Evolutionary conservation across 139 green algal species (phyloP).

Genomic region (Limnomonas spitsbergensis): DNA sequence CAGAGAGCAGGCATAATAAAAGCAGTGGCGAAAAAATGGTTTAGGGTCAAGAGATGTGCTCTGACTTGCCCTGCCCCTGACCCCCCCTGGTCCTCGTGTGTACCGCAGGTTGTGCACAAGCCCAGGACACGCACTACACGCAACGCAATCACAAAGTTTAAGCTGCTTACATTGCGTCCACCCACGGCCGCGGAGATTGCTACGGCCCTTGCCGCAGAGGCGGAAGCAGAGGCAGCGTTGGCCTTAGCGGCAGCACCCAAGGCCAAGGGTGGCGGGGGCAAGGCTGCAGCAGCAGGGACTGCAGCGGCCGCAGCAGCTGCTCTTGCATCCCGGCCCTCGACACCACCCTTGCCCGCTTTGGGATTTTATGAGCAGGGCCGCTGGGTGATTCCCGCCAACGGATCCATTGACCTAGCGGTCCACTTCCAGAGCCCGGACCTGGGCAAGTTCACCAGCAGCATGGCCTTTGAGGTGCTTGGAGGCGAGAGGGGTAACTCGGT

Average conservation of each 20-base stretch:
- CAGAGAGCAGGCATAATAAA: too few relatives aligned
- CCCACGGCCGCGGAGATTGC: background rate
- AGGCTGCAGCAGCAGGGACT: too few relatives aligned
- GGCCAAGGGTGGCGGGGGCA: constrained; percentile 14
- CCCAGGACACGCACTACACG: constrained; percentile 32
- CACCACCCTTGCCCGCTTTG: background rate
- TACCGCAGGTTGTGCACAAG: constrained; percentile 29
- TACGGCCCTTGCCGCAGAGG: background rate
- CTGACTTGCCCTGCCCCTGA: background rate
- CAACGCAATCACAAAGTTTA: constrained; percentile 48
- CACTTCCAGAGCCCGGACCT: constrained; percentile 57
- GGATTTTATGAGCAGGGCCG: constrained; percentile 23
- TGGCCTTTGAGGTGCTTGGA: constrained; percentile 66
- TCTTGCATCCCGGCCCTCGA: constrained; percentile 16
- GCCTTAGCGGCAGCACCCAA: constrained; percentile 4
- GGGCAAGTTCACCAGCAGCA: constrained; percentile 51
- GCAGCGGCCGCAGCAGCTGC: constrained; percentile 8
- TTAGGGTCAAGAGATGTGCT: background rate
- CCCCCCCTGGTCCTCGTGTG: background rate
- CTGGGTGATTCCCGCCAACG: constrained; percentile 60
- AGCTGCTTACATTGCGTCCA: constrained; percentile 38
- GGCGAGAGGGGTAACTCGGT: constrained; percentile 42
- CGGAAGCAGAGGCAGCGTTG: background rate
- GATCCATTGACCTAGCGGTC: constrained; percentile 49
- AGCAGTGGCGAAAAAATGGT: too few relatives aligned